Base-by-base conservation (phyloP, 352 stramenopile genomes). In the Stramenopiles sp. region DNA sequence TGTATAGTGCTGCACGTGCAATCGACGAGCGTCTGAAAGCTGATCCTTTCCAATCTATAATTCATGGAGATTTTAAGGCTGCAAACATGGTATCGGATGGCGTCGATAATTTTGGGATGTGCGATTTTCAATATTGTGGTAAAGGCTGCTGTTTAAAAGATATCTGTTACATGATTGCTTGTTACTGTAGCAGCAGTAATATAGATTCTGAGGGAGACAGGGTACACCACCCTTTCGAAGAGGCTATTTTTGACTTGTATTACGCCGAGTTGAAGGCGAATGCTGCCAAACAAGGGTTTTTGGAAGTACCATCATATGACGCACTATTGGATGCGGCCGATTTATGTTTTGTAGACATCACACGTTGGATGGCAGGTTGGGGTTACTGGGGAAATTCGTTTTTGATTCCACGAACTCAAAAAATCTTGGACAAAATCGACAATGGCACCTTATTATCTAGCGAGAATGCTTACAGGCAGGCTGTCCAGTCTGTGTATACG, bases 61-160 rank as follows among this genome's bases (percentile, higher is more conserved):
- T 89, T 39, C 87, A 91, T 83, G 87, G 86, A 25, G 87, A 90
- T 85, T 67, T 82, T 1, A 89, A 91, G 67, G 85, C 86, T 80
- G 84, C 82, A 44, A 91, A 91, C 80, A 87, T 90, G 44, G 78
- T 88, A 55, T 85, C 85, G 30, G 67, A 80, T 67, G 33, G n/a
- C 22, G 75, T 85, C 14, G 39, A 32, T 8, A 44, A 30, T 30
- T 81, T 88, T 25, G 67, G 80, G 44, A 85, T 90, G 81, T 88
- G 85, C 30, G 87, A 90, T 81, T 90, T 91, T 84, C 87, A 91
- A 75, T 91, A 91, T 83, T 84, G 76, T 76, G 87, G 87, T 0
- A 89, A 85, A 78, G 85, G 83, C 32, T 83, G 84, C 7, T 85
- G 85, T 0, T 83, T 85, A 8, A 81, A 81, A 80, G 87, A 90